These are phyloP conservation scores for Alternaria alternata DNA, from an alignment of 2,329 filamentous ascomycete species.

Conservation along the genomic window DNA sequence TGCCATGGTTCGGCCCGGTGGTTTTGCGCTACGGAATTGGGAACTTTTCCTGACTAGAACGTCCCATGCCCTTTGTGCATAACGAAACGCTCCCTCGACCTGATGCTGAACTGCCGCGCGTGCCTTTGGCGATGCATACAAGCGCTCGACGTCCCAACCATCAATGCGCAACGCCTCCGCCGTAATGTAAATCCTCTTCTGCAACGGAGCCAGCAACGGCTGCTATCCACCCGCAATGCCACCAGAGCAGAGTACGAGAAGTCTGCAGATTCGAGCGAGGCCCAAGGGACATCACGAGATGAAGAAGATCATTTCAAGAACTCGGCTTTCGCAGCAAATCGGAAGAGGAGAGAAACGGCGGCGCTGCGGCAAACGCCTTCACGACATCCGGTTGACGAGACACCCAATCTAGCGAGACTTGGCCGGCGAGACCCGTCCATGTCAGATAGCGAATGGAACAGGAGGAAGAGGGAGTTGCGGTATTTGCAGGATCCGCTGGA, in stretches of 20 bases:
- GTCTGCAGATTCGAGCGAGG: slow-evolving; percentile 12
- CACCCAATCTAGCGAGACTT: slow-evolving; percentile 32
- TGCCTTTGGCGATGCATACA: slow-evolving; percentile 55
- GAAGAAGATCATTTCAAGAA: slow-evolving; percentile 36
- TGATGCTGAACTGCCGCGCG: slow-evolving; percentile 57
- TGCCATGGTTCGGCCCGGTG: slow-evolving; percentile 17
- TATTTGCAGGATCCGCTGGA: slow-evolving; percentile 75
- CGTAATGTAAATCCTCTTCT: slow-evolving; percentile 29
- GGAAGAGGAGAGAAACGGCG: slow-evolving; percentile 34
- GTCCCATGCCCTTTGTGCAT: slow-evolving; percentile 15
- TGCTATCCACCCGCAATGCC: slow-evolving; percentile 20
- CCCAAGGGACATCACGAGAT: slow-evolving; percentile 17
- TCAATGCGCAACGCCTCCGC: slow-evolving; percentile 30
- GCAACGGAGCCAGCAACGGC: slow-evolving; percentile 28
- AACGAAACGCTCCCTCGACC: slow-evolving; percentile 19
- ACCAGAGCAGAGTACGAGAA: slow-evolving; percentile 13
- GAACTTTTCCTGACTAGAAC: slow-evolving; percentile 26
- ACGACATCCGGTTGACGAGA: slow-evolving; percentile 8
- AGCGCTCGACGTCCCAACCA: slow-evolving; percentile 47
- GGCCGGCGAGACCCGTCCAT: slow-evolving; percentile 38
- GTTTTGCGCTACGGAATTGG: slow-evolving; percentile 14
- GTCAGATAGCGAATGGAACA: slow-evolving; percentile 40
- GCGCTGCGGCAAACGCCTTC: slow-evolving; percentile 24
- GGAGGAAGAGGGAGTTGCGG: slow-evolving; percentile 64
- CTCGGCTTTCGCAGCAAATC: slow-evolving; percentile 34